Base-by-base conservation (phyloP, 2,329 filamentous ascomycete genomes). In the Ceratocystis ficicola region DNA sequence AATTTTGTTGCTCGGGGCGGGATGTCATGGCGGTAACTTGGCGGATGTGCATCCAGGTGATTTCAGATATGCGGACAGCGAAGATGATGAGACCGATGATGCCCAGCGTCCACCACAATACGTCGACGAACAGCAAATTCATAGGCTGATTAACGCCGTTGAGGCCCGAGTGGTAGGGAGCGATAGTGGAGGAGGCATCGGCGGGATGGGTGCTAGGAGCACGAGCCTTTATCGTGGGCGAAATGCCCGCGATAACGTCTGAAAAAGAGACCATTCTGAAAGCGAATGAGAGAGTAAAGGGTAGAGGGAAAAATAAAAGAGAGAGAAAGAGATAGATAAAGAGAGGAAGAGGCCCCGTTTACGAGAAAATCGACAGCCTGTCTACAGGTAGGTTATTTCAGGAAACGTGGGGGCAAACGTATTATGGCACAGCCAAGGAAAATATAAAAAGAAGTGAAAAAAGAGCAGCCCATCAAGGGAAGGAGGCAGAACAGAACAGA, bases 91-190 rank as follows among this genome's bases (percentile, higher is more conserved):
- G 71, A 59, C 76, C 83, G 65, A 83, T 74, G 66, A 79, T 78
- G 20, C 84, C 84, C 66, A 87, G 71, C 62, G 76, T 84, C 80
- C 80, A 84, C 83, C 83, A 86, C 12, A 86, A 71, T 48, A 77
- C 73, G 69, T 85, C 77, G 70, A 77, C 81, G 71, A 85, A 83
- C 12, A 83, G 70, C 69, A 83, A 73, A 72, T 87, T 86, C 69
- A 80, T 75, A 1, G 75, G 70, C 71, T 86, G 83, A 70, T 85
- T 81, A 69, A 87, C 84, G 65, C 84, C 84, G 70, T 80, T 81
- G 68, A 87, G 78, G 60, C 77, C 77, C 41, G 79, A 80, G 70
- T 80, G 77, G 72, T 79, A 87, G 20, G 81, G 80, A 15, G 80
- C 77, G 67, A 86, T 81, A 22, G 81, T 82, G 22, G 78, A 76